phyloP scores from a whole-genome alignment of 345 rosid species.

The Camelina neglecta region DNA sequence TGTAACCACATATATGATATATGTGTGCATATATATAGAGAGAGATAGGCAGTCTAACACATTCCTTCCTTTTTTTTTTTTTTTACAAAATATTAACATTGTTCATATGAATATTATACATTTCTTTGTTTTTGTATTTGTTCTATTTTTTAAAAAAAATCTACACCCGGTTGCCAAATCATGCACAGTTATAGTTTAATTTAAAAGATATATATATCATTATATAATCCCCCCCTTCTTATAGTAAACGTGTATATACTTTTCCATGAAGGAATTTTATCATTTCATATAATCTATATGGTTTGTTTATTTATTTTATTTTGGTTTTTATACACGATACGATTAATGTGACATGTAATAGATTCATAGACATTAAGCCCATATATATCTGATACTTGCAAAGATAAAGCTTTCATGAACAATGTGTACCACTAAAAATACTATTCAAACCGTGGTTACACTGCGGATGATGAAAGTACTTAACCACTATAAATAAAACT shows the following conservation, averaged over 20 bases:
- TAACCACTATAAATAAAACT: not conserved
- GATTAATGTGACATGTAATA: not conserved
- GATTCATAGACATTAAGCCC: not conserved
- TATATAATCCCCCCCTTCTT: not conserved
- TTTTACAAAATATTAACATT: not conserved
- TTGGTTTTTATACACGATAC: not conserved
- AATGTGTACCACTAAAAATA: not conserved
- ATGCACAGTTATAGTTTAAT: not conserved
- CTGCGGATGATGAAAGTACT: not conserved
- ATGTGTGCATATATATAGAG: not conserved
- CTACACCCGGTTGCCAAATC: not conserved
- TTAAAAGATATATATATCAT: not conserved
- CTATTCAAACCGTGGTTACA: not conserved
- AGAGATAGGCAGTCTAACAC: not conserved
- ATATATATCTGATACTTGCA: not conserved
- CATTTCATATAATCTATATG: not conserved
- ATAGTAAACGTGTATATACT: not conserved
- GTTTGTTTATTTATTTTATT: too few species aligned
- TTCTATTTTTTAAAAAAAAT: not conserved
- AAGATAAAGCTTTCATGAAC: not conserved
- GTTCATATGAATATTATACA: not conserved
- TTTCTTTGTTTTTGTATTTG: not conserved
- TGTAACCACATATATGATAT: slow-evolving; percentile 5
- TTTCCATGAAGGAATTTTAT: not conserved
- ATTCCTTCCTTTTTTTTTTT: not conserved